Conservation (phyloP, 805 yeast genomes). For the Sugiyamaella smithiae region DNA sequence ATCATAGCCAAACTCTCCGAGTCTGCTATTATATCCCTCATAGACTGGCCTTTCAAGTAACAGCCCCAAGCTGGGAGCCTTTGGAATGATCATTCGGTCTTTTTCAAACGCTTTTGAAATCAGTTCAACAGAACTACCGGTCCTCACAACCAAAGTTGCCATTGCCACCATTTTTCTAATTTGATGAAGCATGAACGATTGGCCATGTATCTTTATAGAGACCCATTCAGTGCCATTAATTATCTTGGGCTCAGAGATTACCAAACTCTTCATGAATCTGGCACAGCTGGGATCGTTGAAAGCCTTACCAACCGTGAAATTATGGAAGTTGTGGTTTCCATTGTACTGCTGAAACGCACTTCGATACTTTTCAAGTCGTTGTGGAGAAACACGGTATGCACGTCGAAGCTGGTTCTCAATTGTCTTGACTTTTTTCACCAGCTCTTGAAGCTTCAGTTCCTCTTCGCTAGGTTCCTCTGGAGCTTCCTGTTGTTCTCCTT, state of each 20-base stretch:
- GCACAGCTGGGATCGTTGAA: constrained; percentile 82
- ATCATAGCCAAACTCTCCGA: constrained; percentile 74
- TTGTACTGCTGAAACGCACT: constrained; percentile 67
- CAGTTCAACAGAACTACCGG: constrained; percentile 77
- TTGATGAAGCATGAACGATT: constrained; percentile 97
- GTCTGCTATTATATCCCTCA: constrained; percentile 72
- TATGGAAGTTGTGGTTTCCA: constrained; percentile 91
- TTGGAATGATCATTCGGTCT: constrained; percentile 82
- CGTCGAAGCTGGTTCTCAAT: constrained; percentile 65
- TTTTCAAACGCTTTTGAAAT: constrained; percentile 74
- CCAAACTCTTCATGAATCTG: constrained; percentile 75
- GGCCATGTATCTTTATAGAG: constrained; percentile 94
- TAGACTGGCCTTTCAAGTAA: constrained; percentile 89
- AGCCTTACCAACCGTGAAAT: constrained; percentile 77
- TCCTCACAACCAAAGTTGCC: constrained; percentile 82
- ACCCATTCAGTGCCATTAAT: constrained; percentile 96
- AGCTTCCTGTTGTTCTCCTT: constrained; percentile 30
- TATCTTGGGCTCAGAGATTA: constrained; percentile 83
- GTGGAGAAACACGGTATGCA: constrained; percentile 60
- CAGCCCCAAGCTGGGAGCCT: constrained; percentile 95
- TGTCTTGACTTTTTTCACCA: constrained; percentile 17
- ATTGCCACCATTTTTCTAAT: constrained; percentile 97
- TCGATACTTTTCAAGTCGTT: constrained; percentile 61
- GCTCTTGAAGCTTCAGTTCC: neutral
- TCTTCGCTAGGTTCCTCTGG: neutral